A percentile compares a stretch with the other conserved stretches of the same genome.
These are phyloP conservation scores for Lentinula edodes DNA, from an alignment of 768 basidiomycete species.

Conservation along the genomic window DNA sequence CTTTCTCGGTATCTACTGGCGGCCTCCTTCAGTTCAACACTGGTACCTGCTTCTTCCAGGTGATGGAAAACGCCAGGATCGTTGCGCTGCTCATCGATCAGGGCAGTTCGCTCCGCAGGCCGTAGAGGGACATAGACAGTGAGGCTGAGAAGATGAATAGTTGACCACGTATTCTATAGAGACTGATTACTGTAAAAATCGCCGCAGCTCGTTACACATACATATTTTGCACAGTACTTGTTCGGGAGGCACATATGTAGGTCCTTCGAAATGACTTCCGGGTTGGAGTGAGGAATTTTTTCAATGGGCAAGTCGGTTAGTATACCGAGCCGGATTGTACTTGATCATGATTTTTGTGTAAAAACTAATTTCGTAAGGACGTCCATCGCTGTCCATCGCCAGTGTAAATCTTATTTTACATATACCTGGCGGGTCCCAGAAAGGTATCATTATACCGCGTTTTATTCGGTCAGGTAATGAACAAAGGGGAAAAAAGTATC, in stretches of 20 bases:
- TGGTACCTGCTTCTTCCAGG: not conserved
- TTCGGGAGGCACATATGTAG: not conserved
- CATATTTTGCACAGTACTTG: not conserved
- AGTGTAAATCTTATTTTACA: not conserved
- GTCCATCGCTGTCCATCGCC: not conserved
- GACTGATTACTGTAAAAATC: not conserved
- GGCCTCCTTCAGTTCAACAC: not conserved
- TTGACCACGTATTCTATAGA: too few relatives aligned
- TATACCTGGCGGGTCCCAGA: not conserved
- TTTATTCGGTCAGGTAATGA: not conserved
- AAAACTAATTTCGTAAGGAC: not conserved
- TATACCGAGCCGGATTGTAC: not conserved
- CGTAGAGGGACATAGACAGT: too few relatives aligned
- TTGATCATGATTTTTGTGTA: not conserved
- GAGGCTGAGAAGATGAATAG: too few relatives aligned
- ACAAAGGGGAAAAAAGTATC: not conserved
- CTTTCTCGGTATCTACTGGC: not conserved
- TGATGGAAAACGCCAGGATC: constrained; percentile 1
- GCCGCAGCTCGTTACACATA: not conserved
- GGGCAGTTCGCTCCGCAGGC: not conserved
- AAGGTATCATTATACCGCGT: constrained; percentile 1
- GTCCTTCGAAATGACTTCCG: not conserved
- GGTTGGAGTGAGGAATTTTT: not conserved
- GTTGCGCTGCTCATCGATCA: not conserved
- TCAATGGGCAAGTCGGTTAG: not conserved